Percentiles rank a stretch among this genome's conserved stretches.
phyloP scores from a whole-genome alignment of 179 eudicot species.

The Spergularia azorica region DNA sequence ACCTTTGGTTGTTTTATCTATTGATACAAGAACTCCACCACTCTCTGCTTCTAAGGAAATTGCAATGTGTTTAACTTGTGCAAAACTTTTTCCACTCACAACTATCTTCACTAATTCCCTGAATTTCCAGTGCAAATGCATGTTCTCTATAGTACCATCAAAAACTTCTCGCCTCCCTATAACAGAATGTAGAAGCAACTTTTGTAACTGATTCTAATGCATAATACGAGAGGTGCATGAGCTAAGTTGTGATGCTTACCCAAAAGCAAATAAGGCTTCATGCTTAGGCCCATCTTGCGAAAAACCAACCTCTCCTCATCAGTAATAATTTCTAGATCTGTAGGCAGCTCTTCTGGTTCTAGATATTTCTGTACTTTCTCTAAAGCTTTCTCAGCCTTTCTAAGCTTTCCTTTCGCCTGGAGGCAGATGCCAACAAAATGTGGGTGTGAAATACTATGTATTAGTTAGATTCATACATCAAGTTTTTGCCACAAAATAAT shows the following conservation, averaged over 20 bases:
- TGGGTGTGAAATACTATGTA: background rate
- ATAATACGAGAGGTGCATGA: background rate
- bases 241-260: constrained; percentile 47
- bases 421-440: constrained; percentile 11
- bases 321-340: constrained; percentile 77
- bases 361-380: constrained; percentile 65
- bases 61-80: constrained; percentile 77
- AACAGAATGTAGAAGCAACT: constrained; percentile 14
- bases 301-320: constrained; percentile 92
- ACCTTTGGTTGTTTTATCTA: constrained; percentile 83
- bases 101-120: constrained; percentile 86
- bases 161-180: constrained; percentile 78
- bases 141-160: constrained; percentile 85
- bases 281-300: constrained; percentile 90
- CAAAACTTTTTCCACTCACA: constrained; percentile 52
- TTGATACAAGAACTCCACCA: constrained; percentile 77
- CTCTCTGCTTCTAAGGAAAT: constrained; percentile 84
- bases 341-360: constrained; percentile 75
- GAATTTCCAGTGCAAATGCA: constrained; percentile 91
- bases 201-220: background rate
- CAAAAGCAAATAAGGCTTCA: constrained; percentile 81
- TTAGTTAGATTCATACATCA: background rate
- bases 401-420: constrained; percentile 81
- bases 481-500: no score
- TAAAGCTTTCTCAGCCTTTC: constrained; percentile 74